Base-by-base conservation (phyloP, 2,329 filamentous ascomycete species). In the Colletotrichum somersetense region DNA sequence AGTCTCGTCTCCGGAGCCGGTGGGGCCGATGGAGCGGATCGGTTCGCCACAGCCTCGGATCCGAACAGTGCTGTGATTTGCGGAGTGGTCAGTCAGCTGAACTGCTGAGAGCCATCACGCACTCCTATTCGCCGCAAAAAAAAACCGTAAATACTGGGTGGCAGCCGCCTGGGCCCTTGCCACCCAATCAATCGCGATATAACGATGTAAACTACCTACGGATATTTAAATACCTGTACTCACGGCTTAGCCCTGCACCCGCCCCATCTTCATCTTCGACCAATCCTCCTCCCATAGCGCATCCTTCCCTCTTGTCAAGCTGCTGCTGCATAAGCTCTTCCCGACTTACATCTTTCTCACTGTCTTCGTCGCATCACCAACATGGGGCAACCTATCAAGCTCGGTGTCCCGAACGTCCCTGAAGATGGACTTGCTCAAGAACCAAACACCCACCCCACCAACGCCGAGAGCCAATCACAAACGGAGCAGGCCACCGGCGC, bases 401-500 rank as follows among this genome's bases (percentile, higher is more conserved):
- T 66, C 33, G 71, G 71, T 18, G 62, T 62, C 23, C 71, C 71
- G 26, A 48, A 62, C 10, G 67, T 71, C 26, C 56, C 62, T 14
- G 44, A 71, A 10, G 67, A 61, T 10, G 38, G 35, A 23, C 65
- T 38, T 46, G 55, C n/a, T 30, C 50, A 44, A 11, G 20, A 38
- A 18, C 61, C 40, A 53, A 30, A 20, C 20, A 8, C 42, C 3
- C 66, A 62, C 38, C n/a, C 56, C 18, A 50, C 42, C 42, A 35
- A 53, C 10, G 35, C n/a, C 38, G 35, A 26, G 55, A 42, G 16
- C n/a, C 74, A 64, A 33, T 38, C 53, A 38, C 56, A n/a, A 35
- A 35, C 57, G 11, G 48, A 50, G 4, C 61, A 42, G 26, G 58
- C 79, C 42, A 82, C 81, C 2, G 85, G 85, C 35, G 85, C 85